Conservation (phyloP, 345 rosid genomes). For the Eucalyptus cloeziana region DNA sequence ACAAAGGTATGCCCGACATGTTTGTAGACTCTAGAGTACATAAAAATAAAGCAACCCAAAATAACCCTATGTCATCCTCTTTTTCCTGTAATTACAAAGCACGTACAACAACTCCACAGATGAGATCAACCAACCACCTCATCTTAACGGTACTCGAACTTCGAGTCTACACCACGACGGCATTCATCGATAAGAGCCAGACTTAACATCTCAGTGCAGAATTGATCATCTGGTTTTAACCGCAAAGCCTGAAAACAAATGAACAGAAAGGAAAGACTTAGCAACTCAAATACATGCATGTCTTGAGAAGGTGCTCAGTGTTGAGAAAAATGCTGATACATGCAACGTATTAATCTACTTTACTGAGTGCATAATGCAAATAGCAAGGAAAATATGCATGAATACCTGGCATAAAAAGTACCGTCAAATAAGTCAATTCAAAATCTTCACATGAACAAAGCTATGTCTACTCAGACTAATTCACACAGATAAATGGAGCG, state of each 20-base stretch:
- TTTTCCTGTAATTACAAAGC: neutral
- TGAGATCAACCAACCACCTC: neutral
- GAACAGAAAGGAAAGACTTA: neutral
- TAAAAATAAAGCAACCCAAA: neutral
- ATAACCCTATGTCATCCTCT: neutral
- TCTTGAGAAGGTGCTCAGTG: neutral
- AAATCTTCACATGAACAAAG: neutral
- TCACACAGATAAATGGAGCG: neutral
- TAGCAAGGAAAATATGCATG: neutral
- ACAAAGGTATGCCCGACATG: neutral
- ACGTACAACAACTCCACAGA: neutral
- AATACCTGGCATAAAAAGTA: neutral
- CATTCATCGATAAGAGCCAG: conserved; percentile 68
- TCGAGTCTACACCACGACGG: conserved; percentile 40
- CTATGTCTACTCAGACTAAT: neutral
- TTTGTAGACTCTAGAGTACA: neutral
- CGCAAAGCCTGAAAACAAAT: conserved; percentile 50
- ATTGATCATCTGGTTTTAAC: conserved; percentile 77
- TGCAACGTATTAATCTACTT: neutral
- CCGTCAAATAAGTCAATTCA: neutral
- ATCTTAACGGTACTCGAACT: conserved; percentile 29
- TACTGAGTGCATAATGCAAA: neutral
- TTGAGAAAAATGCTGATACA: neutral
- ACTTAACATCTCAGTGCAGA: conserved; percentile 82
- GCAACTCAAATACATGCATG: neutral